Conservation (phyloP, 208 protist genomes). For the Crithidia bombi region DNA sequence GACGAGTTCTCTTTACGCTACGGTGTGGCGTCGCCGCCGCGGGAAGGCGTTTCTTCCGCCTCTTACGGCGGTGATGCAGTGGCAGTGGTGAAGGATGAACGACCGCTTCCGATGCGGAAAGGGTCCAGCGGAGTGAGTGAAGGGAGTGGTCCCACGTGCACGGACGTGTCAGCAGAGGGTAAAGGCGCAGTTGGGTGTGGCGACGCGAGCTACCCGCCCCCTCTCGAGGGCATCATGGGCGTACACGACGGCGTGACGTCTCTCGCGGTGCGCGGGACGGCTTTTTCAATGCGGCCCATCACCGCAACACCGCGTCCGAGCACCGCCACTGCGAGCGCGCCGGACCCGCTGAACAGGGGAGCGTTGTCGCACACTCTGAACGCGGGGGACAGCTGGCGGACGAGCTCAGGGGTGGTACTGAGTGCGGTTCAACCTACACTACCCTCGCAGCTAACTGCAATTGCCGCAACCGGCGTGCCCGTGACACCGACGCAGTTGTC, state of each 20-base stretch:
- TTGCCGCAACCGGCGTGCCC: not conserved
- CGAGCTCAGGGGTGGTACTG: not conserved
- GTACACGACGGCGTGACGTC: slow-evolving; percentile 9
- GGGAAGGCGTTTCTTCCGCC: not conserved
- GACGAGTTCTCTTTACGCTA: slow-evolving; percentile 39
- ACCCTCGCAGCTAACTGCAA: slow-evolving; percentile 14
- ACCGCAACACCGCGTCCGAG: slow-evolving; percentile 12
- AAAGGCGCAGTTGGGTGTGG: too few relatives aligned
- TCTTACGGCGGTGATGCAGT: not conserved
- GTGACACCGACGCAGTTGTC: slow-evolving; percentile 3
- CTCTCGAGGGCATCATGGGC: not conserved
- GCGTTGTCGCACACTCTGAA: not conserved
- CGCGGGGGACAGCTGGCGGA: not conserved
- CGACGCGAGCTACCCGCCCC: not conserved
- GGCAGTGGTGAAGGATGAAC: not conserved
- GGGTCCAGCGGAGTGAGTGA: not conserved
- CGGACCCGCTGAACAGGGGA: not conserved
- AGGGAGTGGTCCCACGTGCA: not conserved
- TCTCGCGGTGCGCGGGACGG: not conserved
- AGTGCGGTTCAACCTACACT: slow-evolving; percentile 25
- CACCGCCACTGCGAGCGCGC: not conserved
- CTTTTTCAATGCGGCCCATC: slow-evolving; percentile 3
- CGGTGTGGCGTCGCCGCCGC: not conserved
- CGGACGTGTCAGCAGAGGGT: too few relatives aligned
- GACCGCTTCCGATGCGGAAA: not conserved